Percentiles rank a stretch among this genome's conserved stretches.
These are phyloP conservation scores for Chalciporus chontae DNA, from an alignment of 768 basidiomycete genomes.

Conservation along the genomic window DNA sequence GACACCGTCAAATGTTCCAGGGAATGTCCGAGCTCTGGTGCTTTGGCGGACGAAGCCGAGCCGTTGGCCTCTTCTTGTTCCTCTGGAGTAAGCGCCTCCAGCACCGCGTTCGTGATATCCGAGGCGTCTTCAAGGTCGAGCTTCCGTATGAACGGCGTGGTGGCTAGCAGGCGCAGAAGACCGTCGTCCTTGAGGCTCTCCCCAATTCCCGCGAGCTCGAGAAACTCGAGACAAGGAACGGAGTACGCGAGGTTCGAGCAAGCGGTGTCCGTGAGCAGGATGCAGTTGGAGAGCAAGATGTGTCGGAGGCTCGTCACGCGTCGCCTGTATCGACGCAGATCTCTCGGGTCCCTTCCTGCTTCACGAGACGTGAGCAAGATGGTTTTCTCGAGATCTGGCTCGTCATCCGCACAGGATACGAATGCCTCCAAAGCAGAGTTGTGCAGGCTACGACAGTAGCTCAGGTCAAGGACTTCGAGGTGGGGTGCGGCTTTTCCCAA, in stretches of 20 bases:
- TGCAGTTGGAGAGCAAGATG: conserved; percentile 68
- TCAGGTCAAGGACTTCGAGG: conserved; percentile 79
- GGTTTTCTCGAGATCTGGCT: conserved; percentile 32
- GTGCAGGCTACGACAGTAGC: conserved; percentile 65
- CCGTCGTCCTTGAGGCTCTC: conserved; percentile 67
- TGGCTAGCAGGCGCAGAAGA: conserved; percentile 64
- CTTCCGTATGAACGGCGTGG: conserved; percentile 66
- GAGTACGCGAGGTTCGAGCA: conserved; percentile 69
- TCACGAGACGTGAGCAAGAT: conserved; percentile 58
- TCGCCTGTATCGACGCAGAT: conserved; percentile 46
- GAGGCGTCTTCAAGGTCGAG: conserved; percentile 85
- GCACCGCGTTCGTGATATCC: conserved; percentile 69
- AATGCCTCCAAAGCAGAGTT: conserved; percentile 76
- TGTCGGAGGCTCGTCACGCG: conserved; percentile 71
- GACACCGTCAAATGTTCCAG: conserved; percentile 74
- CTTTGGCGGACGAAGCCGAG: conserved; percentile 11
- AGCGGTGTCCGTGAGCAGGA: conserved; percentile 67
- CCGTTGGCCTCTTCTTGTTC: conserved; percentile 6
- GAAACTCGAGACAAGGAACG: conserved; percentile 67
- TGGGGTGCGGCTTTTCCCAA: conserved; percentile 67
- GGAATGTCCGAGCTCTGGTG: conserved; percentile 52
- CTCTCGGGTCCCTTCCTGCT: conserved; percentile 57
- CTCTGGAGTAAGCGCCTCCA: conserved; percentile 58
- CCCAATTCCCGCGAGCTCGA: conserved; percentile 80
- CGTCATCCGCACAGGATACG: conserved; percentile 47